Percentiles rank a stretch among this genome's conserved stretches.
Conservation (phyloP, 1,284 basidiomycete species). For the Rhodotorula sp. region DNA sequence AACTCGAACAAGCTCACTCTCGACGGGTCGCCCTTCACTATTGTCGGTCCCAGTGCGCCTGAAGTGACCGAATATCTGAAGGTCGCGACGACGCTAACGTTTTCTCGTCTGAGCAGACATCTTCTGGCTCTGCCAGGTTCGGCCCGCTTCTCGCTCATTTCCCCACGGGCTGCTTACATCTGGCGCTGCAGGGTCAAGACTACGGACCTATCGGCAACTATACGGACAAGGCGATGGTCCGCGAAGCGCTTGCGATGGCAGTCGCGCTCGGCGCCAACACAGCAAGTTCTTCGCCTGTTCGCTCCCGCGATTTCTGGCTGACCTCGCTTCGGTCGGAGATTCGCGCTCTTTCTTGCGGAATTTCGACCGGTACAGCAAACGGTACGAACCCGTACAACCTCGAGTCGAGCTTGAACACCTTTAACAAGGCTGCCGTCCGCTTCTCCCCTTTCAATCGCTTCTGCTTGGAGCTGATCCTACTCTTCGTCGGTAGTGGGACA, state of each 20-base stretch:
- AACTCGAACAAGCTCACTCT: constrained; percentile 10
- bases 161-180: background rate
- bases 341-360: constrained; percentile 17
- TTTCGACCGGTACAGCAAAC: constrained; percentile 8
- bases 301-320: background rate
- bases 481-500: constrained; percentile 34
- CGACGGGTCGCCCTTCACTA: constrained; percentile 3
- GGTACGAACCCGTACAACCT: constrained; percentile 10
- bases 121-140: constrained; percentile 42
- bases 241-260: constrained; percentile 32
- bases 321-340: background rate
- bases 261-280: constrained; percentile 38
- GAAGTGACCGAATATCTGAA: too few species aligned
- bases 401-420: background rate
- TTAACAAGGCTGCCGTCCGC: constrained; percentile 8
- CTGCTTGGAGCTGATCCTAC: background rate
- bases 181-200: background rate
- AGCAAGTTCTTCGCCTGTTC: background rate
- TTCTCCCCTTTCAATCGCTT: constrained; percentile 15
- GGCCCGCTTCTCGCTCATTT: constrained; percentile 40
- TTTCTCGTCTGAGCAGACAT: constrained; percentile 5
- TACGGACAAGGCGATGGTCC: constrained; percentile 24
- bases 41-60: constrained; percentile 35
- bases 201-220: constrained; percentile 9
- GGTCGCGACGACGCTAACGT: background rate